Percentiles rank a stretch among this genome's conserved stretches.
These are phyloP conservation scores for Backusella mclennaniae DNA, from an alignment of 192 early-diverging fungal genomes.

Conservation along the genomic window DNA sequence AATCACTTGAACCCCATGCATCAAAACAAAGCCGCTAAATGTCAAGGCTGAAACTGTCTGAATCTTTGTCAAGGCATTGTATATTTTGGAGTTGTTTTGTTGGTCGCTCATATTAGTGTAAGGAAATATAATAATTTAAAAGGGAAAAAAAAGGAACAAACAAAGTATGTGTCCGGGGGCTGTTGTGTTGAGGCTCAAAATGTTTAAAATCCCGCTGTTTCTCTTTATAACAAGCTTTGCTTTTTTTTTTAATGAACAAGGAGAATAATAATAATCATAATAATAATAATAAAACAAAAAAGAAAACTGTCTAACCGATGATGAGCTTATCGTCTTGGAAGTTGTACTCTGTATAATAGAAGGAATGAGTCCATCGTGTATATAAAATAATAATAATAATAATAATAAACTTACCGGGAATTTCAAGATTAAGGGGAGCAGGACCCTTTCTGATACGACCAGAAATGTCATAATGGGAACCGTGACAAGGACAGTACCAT, in stretches of 20 bases:
- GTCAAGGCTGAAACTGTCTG: constrained; percentile 24
- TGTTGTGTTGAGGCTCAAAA: neutral
- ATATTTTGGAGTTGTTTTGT: neutral
- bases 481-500: constrained; percentile 99
- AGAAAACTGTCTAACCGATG: constrained; percentile 68
- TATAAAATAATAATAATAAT: neutral
- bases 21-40: constrained; percentile 28
- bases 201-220: neutral
- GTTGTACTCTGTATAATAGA: constrained; percentile 40
- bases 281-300: neutral
- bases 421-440: constrained; percentile 97
- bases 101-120: neutral
- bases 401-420: constrained; percentile 63
- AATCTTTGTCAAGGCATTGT: constrained; percentile 11
- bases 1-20: constrained; percentile 25
- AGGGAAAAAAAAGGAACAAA: neutral
- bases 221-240: neutral
- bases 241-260: neutral
- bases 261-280: neutral
- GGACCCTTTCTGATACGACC: constrained; percentile 98
- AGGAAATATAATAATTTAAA: neutral
- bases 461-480: constrained; percentile 99
- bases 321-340: constrained; percentile 81
- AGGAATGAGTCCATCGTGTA: neutral
- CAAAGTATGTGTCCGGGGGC: neutral